Percentiles rank a stretch among this genome's conserved stretches.
These are phyloP conservation scores for Choiromyces venosus DNA, from an alignment of 495 filamentous ascomycete genomes.

Conservation along the genomic window DNA sequence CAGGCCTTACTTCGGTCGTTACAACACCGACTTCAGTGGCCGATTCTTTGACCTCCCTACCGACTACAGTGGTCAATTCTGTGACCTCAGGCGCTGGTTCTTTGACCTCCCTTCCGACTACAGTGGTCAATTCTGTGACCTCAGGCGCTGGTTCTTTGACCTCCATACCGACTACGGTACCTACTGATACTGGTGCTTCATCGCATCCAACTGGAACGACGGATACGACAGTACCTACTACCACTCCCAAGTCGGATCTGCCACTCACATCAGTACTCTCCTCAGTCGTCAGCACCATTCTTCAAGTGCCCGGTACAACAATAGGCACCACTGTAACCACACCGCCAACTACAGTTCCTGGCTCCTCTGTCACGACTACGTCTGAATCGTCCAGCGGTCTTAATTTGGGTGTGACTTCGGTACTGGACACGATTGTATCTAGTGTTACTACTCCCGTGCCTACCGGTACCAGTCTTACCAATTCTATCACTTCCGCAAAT, in stretches of 20 bases:
- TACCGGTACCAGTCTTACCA: constrained; percentile 4
- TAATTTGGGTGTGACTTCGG: constrained; percentile 9
- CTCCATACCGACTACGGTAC: neutral
- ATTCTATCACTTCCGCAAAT: constrained; percentile 1
- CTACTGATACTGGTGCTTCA: constrained; percentile 30
- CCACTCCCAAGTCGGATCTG: neutral
- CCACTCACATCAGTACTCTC: constrained; percentile 21
- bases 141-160: constrained; percentile 14
- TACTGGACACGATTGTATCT: neutral
- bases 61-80: constrained; percentile 15
- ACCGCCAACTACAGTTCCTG: neutral
- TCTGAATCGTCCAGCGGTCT: constrained; percentile 13
- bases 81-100: constrained; percentile 23
- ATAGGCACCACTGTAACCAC: neutral
- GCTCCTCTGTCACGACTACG: constrained; percentile 8
- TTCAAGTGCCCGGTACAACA: constrained; percentile 5
- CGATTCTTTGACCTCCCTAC: neutral
- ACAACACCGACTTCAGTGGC: constrained; percentile 10
- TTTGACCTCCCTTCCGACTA: neutral
- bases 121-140: constrained; percentile 23
- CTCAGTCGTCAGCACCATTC: neutral
- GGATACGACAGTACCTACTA: neutral
- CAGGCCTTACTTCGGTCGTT: constrained; percentile 7
- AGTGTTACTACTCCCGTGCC: neutral
- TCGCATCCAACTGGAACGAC: neutral